A percentile compares a stretch with the other conserved stretches of the same genome.
phyloP scores from a whole-genome alignment of 2,329 filamentous ascomycete species.

The Phyllosticta paracitricarpa region DNA sequence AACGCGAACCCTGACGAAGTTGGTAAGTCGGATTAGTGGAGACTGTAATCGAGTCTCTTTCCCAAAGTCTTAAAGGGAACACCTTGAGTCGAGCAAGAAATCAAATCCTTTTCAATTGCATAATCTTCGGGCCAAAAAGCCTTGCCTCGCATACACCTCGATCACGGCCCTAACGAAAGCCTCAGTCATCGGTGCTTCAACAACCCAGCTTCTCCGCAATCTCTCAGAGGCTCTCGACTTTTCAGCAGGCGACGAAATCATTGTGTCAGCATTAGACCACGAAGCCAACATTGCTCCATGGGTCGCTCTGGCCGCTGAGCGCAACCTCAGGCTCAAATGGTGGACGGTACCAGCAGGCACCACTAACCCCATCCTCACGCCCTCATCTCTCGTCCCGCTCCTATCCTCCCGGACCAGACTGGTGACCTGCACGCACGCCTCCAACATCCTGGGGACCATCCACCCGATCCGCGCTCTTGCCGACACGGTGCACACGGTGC shows the following conservation, averaged over 20 bases:
- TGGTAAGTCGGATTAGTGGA: constrained; percentile 30
- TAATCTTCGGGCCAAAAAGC: background rate
- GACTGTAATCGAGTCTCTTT: background rate
- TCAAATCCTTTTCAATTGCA: background rate
- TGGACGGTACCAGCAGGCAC: constrained; percentile 40
- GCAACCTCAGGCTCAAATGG: constrained; percentile 57
- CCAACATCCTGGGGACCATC: constrained; percentile 64
- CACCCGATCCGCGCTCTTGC: constrained; percentile 51
- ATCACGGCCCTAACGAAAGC: background rate
- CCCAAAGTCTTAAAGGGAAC: background rate
- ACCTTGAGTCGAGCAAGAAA: too few species aligned
- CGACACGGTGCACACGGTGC: constrained; percentile 40
- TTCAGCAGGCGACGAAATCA: constrained; percentile 48
- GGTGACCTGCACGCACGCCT: constrained; percentile 63
- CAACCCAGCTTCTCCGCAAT: constrained; percentile 68
- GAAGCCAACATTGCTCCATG: constrained; percentile 69
- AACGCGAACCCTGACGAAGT: constrained; percentile 59
- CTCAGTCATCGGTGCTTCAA: constrained; percentile 60
- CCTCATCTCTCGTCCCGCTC: constrained; percentile 47
- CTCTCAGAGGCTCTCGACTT: constrained; percentile 34
- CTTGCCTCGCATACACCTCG: background rate
- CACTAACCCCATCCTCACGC: constrained; percentile 48
- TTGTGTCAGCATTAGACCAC: constrained; percentile 64
- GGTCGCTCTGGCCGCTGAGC: constrained; percentile 55
- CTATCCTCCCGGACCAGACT: constrained; percentile 56